Percentiles rank a stretch among this genome's conserved stretches.
Evolutionary conservation across 192 early-diverging fungal genomes (phyloP).

Genomic region (Dimargaris verticillata): DNA sequence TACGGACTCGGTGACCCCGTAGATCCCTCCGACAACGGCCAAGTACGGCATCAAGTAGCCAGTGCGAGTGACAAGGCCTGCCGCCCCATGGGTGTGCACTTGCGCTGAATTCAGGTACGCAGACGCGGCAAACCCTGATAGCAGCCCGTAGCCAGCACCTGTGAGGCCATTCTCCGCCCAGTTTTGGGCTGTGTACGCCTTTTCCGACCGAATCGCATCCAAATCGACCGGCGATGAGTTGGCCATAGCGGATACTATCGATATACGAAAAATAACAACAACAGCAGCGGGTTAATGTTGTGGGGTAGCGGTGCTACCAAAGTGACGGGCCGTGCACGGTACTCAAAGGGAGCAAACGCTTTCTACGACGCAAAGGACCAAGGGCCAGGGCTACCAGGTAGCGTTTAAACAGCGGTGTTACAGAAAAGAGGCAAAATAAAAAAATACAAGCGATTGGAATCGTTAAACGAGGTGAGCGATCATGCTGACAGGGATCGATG

Average conservation of each 20-base stretch:
- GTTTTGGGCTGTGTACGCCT: background rate
- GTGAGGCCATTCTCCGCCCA: background rate
- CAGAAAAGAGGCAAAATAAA: too few species aligned
- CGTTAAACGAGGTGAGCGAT: too few species aligned
- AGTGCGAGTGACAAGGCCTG: conserved; percentile 1
- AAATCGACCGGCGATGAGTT: background rate
- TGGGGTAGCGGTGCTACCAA: background rate
- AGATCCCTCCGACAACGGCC: conserved; percentile 67
- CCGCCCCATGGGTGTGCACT: background rate
- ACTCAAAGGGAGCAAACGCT: background rate
- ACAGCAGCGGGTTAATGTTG: background rate
- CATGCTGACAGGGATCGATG: too few species aligned
- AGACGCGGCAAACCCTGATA: background rate
- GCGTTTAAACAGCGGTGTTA: background rate
- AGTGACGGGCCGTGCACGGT: background rate
- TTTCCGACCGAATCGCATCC: background rate
- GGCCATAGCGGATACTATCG: background rate
- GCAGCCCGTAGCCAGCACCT: background rate
- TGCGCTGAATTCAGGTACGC: background rate
- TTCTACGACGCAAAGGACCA: background rate
- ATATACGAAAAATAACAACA: background rate
- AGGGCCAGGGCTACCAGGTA: background rate
- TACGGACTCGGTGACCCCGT: conserved; percentile 45
- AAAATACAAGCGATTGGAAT: too few species aligned
- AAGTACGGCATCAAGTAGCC: conserved; percentile 13